Conservation (phyloP, 2,329 filamentous ascomycete species). For the Exophiala sideris region DNA sequence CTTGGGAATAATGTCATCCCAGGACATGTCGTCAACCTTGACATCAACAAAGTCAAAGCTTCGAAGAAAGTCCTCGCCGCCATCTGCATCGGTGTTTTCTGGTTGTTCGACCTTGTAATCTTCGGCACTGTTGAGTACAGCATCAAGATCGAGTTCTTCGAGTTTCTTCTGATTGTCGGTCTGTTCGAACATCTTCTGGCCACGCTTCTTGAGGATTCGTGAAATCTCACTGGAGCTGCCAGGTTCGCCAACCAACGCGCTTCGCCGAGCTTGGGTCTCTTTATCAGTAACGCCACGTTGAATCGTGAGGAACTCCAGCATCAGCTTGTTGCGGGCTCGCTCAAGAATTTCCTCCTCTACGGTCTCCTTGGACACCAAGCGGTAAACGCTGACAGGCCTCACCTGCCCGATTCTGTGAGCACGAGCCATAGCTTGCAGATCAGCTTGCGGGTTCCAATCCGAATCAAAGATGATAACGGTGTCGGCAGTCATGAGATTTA, state of each 20-base stretch:
- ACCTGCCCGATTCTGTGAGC: conserved; percentile 98
- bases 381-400: conserved; percentile 91
- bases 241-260: conserved; percentile 63
- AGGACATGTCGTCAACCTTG: conserved; percentile 87
- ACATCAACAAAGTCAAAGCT: conserved; percentile 93
- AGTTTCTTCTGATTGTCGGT: conserved; percentile 94
- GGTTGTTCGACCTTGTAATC: conserved; percentile 95
- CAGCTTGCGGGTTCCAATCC: conserved; percentile 98
- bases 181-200: conserved; percentile 99
- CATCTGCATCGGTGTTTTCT: conserved; percentile 89
- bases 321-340: conserved; percentile 91
- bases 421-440: conserved; percentile 96
- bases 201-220: conserved; percentile 91
- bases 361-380: conserved; percentile 94
- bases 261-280: conserved; percentile 68
- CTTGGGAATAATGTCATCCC: conserved; percentile 97
- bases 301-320: conserved; percentile 95
- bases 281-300: conserved; percentile 96
- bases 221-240: conserved; percentile 93
- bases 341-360: conserved; percentile 98
- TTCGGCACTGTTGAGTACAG: conserved; percentile 93
- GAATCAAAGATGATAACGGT: conserved; percentile 98
- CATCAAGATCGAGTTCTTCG: conserved; percentile 95
- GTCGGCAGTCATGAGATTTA: conserved; percentile 98
- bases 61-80: conserved; percentile 91